These are phyloP conservation scores for Hylodesmum podocarpum DNA, from an alignment of 306 rosid species.

Conservation along the genomic window DNA sequence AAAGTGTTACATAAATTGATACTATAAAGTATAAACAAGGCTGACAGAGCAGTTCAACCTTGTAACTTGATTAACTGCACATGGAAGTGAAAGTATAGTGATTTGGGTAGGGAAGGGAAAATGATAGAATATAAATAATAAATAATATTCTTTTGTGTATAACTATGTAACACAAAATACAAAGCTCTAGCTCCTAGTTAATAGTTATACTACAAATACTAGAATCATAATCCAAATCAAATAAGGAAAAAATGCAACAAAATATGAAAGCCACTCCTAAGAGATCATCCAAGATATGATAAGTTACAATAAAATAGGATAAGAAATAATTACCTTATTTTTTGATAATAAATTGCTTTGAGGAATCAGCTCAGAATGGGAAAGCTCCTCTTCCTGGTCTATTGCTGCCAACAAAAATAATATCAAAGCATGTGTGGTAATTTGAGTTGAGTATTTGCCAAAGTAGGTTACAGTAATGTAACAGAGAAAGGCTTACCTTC, in stretches of 20 bases:
- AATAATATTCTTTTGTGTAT: not conserved
- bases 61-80: constrained; percentile 7
- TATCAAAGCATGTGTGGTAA: constrained; percentile 24
- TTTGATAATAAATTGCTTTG: constrained; percentile 32
- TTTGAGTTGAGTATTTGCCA: not conserved
- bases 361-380: constrained; percentile 27
- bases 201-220: not conserved
- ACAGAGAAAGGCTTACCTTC: constrained; percentile 41
- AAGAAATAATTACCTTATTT: constrained; percentile 48
- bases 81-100: not conserved
- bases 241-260: not conserved
- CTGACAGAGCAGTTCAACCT: not conserved
- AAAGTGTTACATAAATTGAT: constrained; percentile 5
- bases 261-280: not conserved
- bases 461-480: constrained; percentile 12
- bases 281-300: not conserved
- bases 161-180: not conserved
- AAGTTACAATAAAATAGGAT: not conserved
- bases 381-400: constrained; percentile 32
- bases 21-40: not conserved
- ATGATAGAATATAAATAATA: not conserved
- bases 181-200: not conserved
- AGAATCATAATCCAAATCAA: not conserved
- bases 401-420: constrained; percentile 38
- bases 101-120: not conserved